These are phyloP conservation scores for Penicillium polonicum DNA, from an alignment of 2,329 filamentous ascomycete genomes.

Conservation along the genomic window DNA sequence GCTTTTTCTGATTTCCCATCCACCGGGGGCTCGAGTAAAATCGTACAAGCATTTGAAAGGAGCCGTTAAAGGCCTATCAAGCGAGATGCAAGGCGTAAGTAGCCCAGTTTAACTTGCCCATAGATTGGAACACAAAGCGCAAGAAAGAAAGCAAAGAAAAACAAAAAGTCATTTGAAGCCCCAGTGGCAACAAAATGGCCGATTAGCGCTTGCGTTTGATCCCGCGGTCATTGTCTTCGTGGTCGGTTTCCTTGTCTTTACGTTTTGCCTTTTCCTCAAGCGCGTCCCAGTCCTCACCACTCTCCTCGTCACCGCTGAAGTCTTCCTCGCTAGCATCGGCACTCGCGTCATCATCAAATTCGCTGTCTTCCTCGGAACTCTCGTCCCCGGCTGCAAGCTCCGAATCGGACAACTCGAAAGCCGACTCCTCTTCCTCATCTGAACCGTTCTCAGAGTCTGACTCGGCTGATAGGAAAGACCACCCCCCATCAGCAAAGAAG, in stretches of 20 bases:
- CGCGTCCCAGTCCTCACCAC: conserved; percentile 92
- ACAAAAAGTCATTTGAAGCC: background rate
- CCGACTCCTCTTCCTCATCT: conserved; percentile 81
- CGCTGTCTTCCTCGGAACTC: conserved; percentile 82
- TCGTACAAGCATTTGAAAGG: background rate
- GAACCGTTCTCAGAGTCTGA: conserved; percentile 78
- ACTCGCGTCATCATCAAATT: conserved; percentile 88
- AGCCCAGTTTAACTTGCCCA: background rate
- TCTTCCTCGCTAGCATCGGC: conserved; percentile 66
- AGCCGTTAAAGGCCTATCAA: background rate
- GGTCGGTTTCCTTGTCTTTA: conserved; percentile 58
- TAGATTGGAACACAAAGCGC: background rate
- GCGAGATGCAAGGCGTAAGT: background rate
- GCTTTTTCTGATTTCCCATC: background rate
- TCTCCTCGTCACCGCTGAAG: conserved; percentile 63
- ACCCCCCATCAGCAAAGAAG: conserved; percentile 94
- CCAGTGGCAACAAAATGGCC: background rate
- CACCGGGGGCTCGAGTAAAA: background rate
- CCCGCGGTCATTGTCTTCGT: conserved; percentile 57
- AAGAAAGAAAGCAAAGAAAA: conserved; percentile 1
- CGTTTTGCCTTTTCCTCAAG: conserved; percentile 78
- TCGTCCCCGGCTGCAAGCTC: conserved; percentile 73
- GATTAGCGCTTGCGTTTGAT: conserved; percentile 72
- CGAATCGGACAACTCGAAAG: conserved; percentile 85
- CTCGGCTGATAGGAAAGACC: conserved; percentile 86